Base-by-base conservation (phyloP, 202 grass and related monocot species). In the Digitaria exilis region DNA sequence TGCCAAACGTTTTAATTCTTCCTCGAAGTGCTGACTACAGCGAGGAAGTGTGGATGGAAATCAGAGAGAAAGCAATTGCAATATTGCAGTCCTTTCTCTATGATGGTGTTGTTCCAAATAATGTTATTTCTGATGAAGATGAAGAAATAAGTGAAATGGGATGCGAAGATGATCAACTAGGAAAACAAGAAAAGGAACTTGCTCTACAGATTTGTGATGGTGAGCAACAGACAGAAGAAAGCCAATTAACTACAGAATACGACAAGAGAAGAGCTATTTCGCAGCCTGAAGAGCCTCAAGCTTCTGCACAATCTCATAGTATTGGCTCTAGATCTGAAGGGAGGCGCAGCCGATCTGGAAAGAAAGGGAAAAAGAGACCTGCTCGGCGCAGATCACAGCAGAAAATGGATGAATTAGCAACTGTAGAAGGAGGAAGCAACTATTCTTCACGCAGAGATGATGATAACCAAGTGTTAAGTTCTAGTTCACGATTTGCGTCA, bases 1-100 rank as follows among this genome's bases (percentile, higher is more conserved):
- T 98, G 93, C 96, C 96, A 42, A 98, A 96, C 85, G 93, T 98
- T 18, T 77, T 98, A 88, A 98, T 98, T 87, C 96, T 96, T 76
- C 96, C 93, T 84, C 87, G 85, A 62, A 98, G 96, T 92, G 93
- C 96, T 2, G 96, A 98, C 80, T 98, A 96, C 73, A 98, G 96
- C 87, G 96, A 96, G 85, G 96, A 98, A 85, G 93, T 96, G 22
- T 98, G 96, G 96, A 87, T 98, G 85, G 93, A 98, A 84, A 96
- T 98, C 25, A 91, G 93, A 79, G 96, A 96, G 75, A 98, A 98
- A 86, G 84, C 91, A 82, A 92, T 96, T 0, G 65, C 85, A 56
- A 96, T 98, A 90, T 61, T 96, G 54, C 96, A 98, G 18, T 94
- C 96, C 19, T 98, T 95, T 85, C 90, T 96, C 87, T 92, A 89